These are phyloP conservation scores for Blastobotrys parvus DNA, from an alignment of 805 yeast species.

Conservation along the genomic window DNA sequence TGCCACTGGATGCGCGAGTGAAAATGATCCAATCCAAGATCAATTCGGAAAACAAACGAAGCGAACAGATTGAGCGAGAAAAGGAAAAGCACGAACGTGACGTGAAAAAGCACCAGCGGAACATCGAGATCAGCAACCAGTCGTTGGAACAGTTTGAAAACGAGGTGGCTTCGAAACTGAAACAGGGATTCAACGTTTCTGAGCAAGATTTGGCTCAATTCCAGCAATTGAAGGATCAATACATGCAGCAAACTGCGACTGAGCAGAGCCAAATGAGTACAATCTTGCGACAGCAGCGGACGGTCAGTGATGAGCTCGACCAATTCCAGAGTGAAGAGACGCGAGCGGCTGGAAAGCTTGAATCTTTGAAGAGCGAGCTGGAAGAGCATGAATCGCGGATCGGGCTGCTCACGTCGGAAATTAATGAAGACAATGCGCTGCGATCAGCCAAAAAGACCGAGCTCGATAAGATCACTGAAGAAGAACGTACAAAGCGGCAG, in stretches of 20 bases:
- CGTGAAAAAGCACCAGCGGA: constrained; percentile 39
- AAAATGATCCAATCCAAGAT: not conserved
- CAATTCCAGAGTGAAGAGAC: constrained; percentile 14
- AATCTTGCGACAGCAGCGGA: constrained; percentile 17
- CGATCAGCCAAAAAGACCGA: constrained; percentile 20
- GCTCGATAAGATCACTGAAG: constrained; percentile 18
- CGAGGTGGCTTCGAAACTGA: constrained; percentile 26
- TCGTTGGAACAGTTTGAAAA: constrained; percentile 34
- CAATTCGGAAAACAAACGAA: not conserved
- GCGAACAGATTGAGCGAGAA: constrained; percentile 27
- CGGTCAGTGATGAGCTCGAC: constrained; percentile 18
- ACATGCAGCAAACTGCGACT: constrained; percentile 22
- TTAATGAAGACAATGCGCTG: constrained; percentile 19
- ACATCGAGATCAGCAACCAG: constrained; percentile 38
- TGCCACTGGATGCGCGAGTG: not conserved
- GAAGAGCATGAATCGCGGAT: constrained; percentile 31
- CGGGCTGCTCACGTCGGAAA: constrained; percentile 26
- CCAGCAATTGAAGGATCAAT: constrained; percentile 47
- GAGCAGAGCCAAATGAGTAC: constrained; percentile 19
- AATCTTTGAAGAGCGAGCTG: constrained; percentile 25
- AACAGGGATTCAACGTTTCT: constrained; percentile 33
- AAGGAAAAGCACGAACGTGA: constrained; percentile 32
- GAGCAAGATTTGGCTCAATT: constrained; percentile 50
- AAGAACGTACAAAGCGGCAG: constrained; percentile 15
- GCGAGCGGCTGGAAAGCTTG: constrained; percentile 10